Conservation (phyloP, 768 basidiomycete genomes). For the Leccinellum luteum region DNA sequence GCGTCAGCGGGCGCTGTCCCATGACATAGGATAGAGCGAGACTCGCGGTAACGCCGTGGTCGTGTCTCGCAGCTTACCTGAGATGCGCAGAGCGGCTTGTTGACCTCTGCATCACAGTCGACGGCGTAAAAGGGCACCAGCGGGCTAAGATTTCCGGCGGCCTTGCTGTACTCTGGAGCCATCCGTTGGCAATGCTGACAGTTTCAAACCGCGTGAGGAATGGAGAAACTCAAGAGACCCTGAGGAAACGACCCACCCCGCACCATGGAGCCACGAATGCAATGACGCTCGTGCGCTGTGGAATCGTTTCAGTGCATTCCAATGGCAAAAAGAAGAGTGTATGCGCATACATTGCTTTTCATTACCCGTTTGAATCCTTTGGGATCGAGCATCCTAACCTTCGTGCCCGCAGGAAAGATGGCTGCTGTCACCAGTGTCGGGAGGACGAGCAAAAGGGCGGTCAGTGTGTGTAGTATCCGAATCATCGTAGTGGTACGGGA, state of each 20-base stretch:
- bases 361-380: slow-evolving; percentile 70
- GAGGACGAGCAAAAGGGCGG: slow-evolving; percentile 21
- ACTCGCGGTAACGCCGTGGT: neutral
- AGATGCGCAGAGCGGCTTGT: slow-evolving; percentile 79
- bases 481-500: slow-evolving; percentile 19
- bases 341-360: slow-evolving; percentile 65
- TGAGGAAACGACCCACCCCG: slow-evolving; percentile 57
- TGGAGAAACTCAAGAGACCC: neutral
- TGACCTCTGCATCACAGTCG: slow-evolving; percentile 84
- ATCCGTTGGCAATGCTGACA: slow-evolving; percentile 74
- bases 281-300: slow-evolving; percentile 70
- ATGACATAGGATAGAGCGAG: no score
- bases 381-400: slow-evolving; percentile 72
- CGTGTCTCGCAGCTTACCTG: slow-evolving; percentile 43
- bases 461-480: slow-evolving; percentile 19
- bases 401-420: slow-evolving; percentile 48
- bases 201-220: neutral
- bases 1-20: neutral
- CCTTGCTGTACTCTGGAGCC: slow-evolving; percentile 83
- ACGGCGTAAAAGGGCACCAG: slow-evolving; percentile 87
- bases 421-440: slow-evolving; percentile 43
- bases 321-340: no score
- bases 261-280: slow-evolving; percentile 98
- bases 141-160: slow-evolving; percentile 74
- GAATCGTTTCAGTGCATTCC: neutral